Evolutionary conservation across 345 rosid genomes (phyloP).

Genomic region (Eucalyptus pauciflora): DNA sequence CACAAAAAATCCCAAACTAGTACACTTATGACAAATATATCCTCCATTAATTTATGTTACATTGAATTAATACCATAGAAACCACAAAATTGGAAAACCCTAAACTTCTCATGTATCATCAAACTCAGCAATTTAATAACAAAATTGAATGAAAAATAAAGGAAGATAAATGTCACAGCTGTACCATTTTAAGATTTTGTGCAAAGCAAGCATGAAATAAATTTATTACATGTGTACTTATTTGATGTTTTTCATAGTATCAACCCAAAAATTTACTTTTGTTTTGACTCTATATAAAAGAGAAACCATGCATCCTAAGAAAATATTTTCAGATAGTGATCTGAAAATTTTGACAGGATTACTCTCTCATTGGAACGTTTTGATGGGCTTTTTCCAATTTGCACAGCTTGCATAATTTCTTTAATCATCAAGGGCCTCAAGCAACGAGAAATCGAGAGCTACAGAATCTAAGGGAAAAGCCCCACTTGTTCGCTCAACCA

Average conservation of each 20-base stretch:
- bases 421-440: rapidly evolving
- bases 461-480: neutral
- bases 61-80: rapidly evolving
- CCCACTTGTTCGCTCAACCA: rapidly evolving
- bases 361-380: neutral
- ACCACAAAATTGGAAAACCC: rapidly evolving
- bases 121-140: rapidly evolving
- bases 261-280: rapidly evolving
- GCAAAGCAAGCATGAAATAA: rapidly evolving
- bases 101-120: rapidly evolving
- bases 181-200: too few relatives aligned
- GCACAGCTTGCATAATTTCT: rapidly evolving
- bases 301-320: neutral
- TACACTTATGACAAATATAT: rapidly evolving
- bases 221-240: too few relatives aligned
- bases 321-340: rapidly evolving
- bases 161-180: rapidly evolving
- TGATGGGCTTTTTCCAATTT: neutral
- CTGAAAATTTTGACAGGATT: neutral
- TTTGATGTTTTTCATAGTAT: rapidly evolving
- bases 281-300: neutral
- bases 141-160: too few relatives aligned
- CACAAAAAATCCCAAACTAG: rapidly evolving
- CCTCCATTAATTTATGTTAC: rapidly evolving
- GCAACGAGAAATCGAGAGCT: neutral